Base-by-base conservation (phyloP, 148 eudicot species). In the Camellia granthamiana region DNA sequence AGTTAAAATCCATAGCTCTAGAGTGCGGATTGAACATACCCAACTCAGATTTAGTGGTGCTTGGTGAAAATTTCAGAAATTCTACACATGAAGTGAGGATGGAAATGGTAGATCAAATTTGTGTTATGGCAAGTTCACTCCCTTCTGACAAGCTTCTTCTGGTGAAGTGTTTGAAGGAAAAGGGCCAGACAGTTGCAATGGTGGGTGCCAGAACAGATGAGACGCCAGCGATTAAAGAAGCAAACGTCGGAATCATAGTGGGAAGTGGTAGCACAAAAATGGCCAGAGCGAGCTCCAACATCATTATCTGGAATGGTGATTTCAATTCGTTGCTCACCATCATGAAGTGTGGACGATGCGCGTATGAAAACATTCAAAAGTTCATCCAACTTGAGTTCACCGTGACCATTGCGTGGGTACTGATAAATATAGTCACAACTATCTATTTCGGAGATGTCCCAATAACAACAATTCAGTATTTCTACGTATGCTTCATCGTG, bases 301-400 rank as follows among this genome's bases (percentile, higher is more conserved):
- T 84, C 44, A 68, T 68, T 8, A 47, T 77, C 9, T 41, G n/a
- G 75, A 56, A 77, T 46, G 72, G 42, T 6, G 43, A 68, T 69
- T 74, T 81, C 7, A 42, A 16, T 4, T 61, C 74, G 21, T 52
- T 77, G 14, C 21, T 72, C 8, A 11, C 54, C 4, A 55, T 77
- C 44, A 42, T 81, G 18, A 76, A 43, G 61, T 56, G 30, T 13
- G 86, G 84, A 52, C 75, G 75, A 41, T 77, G 83, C 42, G 16
- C 65, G 12, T 63, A 41, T 38, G 79, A 68, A 77, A 84, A 84
- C 5, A 38, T 81, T 2, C 81, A 69, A 64, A 84, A 78, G 49
- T 84, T 84, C 46, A 42, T 84, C 68, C 81, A 74, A 74, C 41
- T 84, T 13, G 75, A 72, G 77, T 83, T 84, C 71, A 81, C 64